Evolutionary conservation across 2,329 filamentous ascomycete species (phyloP), one percentile per base, ranked within the genome.

Genomic region (Byssochlamys sp.): DNA sequence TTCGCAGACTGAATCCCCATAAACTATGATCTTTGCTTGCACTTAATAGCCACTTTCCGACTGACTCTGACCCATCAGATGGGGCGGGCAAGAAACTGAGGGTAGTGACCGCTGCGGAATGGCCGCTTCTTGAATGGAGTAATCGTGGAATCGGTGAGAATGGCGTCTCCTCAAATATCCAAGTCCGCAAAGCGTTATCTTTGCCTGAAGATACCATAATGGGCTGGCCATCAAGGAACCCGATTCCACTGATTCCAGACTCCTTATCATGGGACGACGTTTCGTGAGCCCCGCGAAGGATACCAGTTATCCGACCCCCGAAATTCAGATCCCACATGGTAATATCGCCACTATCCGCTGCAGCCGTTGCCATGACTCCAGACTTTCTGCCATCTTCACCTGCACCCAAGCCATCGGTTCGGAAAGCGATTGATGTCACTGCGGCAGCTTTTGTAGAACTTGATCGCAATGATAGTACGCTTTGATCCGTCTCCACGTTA

Each of bases 321-420:
- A 88, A 82, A 69, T 96, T 96, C 57, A 99, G 79, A 71, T 99
- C 94, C 94, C 94, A 99, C 62, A 99, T 87, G 0, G 90, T 95
- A 51, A 99, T 83, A 71, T 99, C 94, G 33, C 94, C 92, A 60
- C 83, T 91, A 3, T 83, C 80, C 27, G 80, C 78, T 25, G 89
- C 91, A 7, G 90, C 85, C 0, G 94, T 97, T 6, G 92, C 92
- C 91, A 99, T 96, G 56, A 96, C 90, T 56, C 94, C 94, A 35
- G 91, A 84, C 64, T 87, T 85, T 56, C 85, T 84, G 0, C 92
- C 91, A 72, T 96, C 90, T 33, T 90, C 85, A 6, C 91, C 92
- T 14, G 94, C 91, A 27, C 94, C 94, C 56, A 89, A 77, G 5
- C 89, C 89, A 67, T 99, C 94, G 0, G 87, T 94, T 55, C 95